These are phyloP conservation scores for Solanum etuberosum DNA, from an alignment of 257 asterid genomes.

Conservation along the genomic window DNA sequence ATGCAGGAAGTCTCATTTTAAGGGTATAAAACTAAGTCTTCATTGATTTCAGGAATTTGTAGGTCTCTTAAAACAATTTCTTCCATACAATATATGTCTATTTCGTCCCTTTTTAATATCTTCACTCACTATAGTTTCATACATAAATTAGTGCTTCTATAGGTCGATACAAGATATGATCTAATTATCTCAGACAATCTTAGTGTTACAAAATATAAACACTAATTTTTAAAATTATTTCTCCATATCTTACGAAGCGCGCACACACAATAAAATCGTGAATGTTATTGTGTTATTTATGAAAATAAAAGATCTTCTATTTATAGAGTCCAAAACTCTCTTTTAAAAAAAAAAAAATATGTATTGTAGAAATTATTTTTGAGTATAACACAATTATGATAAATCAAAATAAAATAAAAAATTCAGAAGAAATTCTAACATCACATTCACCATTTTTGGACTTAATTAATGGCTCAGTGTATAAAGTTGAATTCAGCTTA, in stretches of 20 bases:
- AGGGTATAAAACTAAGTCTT: not conserved
- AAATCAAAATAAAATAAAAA: not conserved
- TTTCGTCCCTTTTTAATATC: not conserved
- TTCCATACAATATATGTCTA: not conserved
- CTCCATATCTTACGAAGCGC: not conserved
- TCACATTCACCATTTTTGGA: not conserved
- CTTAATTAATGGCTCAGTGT: not conserved
- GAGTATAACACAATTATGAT: not conserved
- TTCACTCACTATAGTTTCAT: not conserved
- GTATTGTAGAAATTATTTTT: not conserved
- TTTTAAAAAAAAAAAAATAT: not conserved
- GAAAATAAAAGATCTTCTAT: no score
- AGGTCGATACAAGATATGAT: not conserved
- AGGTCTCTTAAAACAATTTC: not conserved
- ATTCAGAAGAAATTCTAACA: not conserved
- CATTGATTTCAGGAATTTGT: not conserved
- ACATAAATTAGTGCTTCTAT: not conserved
- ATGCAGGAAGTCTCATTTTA: not conserved
- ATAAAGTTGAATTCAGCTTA: slow-evolving; percentile 16
- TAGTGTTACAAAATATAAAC: not conserved
- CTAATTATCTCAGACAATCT: not conserved
- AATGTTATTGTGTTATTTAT: no score
- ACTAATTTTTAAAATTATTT: not conserved
- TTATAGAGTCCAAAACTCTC: not conserved
- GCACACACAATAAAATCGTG: not conserved